Base-by-base conservation (phyloP, 2,329 filamentous ascomycete genomes). In the Fusarium tjaetaba region DNA sequence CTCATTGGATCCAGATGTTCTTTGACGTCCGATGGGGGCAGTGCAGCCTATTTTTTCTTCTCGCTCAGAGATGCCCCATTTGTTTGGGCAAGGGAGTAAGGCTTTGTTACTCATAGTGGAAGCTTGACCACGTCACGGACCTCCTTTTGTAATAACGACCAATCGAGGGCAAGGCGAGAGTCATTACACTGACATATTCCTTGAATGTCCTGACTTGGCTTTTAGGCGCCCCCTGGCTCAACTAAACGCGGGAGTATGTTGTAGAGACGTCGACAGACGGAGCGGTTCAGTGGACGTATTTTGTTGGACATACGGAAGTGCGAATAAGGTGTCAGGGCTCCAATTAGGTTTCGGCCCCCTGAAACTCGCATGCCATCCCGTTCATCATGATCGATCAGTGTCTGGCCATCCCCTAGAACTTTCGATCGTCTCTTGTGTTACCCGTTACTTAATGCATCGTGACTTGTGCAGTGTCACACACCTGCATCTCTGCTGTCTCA, bases 91-190 rank as follows among this genome's bases (percentile, higher is more conserved):
- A 73, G 70, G 71, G 66, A 58, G 26, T 30, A 65, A 42, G 63
- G 56, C 45, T 57, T 64, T 65, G 41, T 62, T 70, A 66, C 59
- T 73, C 53, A 61, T 71, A 46, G 46, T 56, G 61, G 62, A 70
- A 56, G 56, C 57, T 62, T 51, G 53, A 71, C 75, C 75, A 77
- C 75, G 75, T 77, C 75, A 77, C 71, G 64, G 71, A 53, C 71
- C 71, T 73, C 67, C 64, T 74, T 71, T 74, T 34, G 32, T 41
- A 49, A 53, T 22, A 63, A 68, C 49, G 57, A 4, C 75, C 75
- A 77, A 77, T 77, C 24, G 61, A 61, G 22, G n/a, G 9, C 38
- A 26, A 42, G 46, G 46, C 16, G 52, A 76, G 75, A 76, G 71
- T 76, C 75, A 77, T 77, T 66, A 26, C 36, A 48, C n/a, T 51